phyloP scores from a whole-genome alignment of 2,329 filamentous ascomycete genomes.

The Tolypocladium sp. region DNA sequence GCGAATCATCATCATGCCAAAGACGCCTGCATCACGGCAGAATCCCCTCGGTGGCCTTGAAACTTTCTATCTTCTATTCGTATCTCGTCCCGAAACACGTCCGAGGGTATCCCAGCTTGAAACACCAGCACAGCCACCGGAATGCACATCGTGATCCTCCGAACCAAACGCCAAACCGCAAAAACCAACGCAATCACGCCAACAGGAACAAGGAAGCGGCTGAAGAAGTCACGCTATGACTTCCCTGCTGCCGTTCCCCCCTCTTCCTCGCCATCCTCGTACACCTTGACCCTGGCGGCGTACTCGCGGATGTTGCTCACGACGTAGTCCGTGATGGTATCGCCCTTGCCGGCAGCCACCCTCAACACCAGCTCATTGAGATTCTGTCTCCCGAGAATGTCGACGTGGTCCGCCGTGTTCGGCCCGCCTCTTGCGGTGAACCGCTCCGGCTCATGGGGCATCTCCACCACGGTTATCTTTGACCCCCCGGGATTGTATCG shows the following conservation, averaged over 20 bases:
- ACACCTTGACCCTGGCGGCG: conserved; percentile 73
- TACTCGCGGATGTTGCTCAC: conserved; percentile 78
- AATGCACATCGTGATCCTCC: neutral
- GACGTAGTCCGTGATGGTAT: conserved; percentile 67
- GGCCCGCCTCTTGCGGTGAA: conserved; percentile 74
- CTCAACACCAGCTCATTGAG: conserved; percentile 85
- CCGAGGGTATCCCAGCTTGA: neutral
- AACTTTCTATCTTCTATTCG: neutral
- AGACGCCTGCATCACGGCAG: neutral
- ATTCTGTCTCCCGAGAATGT: conserved; percentile 81
- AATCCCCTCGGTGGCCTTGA: neutral
- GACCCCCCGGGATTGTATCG: conserved; percentile 83
- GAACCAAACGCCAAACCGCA: neutral
- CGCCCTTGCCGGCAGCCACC: conserved; percentile 77
- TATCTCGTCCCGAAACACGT: neutral
- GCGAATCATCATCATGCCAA: neutral
- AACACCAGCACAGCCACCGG: neutral
- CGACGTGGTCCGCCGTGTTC: conserved; percentile 81
- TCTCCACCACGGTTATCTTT: conserved; percentile 80
- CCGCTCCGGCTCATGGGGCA: conserved; percentile 90
- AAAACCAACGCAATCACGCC: neutral
- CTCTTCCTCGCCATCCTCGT: conserved; percentile 45
- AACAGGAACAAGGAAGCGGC: neutral
- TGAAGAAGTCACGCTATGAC: neutral
- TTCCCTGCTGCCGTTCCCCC: conserved; percentile 1